Conservation (phyloP, 495 filamentous ascomycete species). For the Penicillium manginii region DNA sequence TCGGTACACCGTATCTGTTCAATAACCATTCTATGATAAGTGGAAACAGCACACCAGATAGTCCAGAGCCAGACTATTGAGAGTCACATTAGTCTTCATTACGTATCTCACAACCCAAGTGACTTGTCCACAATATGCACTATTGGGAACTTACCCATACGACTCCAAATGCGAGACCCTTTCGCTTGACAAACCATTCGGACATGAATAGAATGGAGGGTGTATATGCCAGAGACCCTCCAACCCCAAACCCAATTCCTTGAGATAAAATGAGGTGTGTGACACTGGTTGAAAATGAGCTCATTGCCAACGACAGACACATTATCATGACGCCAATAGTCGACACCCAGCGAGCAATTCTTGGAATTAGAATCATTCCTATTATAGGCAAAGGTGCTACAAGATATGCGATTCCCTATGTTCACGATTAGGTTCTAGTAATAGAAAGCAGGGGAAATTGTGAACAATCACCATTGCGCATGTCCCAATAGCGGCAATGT, state of each 20-base stretch:
- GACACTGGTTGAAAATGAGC: conserved; percentile 48
- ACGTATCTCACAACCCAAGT: too few species aligned
- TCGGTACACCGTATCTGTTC: conserved; percentile 50
- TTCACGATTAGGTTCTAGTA: neutral
- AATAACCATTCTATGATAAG: conserved; percentile 53
- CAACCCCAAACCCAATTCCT: conserved; percentile 52
- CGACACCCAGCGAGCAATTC: conserved; percentile 34
- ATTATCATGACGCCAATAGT: conserved; percentile 48
- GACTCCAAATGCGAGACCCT: conserved; percentile 52
- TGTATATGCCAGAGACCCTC: conserved; percentile 48
- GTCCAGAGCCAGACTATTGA: conserved; percentile 39
- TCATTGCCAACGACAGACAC: conserved; percentile 40
- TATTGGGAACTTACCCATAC: conserved; percentile 36
- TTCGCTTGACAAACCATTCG: conserved; percentile 55
- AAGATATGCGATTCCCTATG: conserved; percentile 53
- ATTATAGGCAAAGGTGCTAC: conserved; percentile 42
- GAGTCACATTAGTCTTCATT: conserved; percentile 6
- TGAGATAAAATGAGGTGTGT: conserved; percentile 53
- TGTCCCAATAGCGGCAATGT: conserved; percentile 52
- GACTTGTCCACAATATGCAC: neutral
- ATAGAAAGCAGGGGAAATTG: too few species aligned
- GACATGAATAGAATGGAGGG: conserved; percentile 52
- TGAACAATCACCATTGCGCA: conserved; percentile 39
- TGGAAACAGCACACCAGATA: conserved; percentile 48
- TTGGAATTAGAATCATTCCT: conserved; percentile 33